A percentile compares a stretch with the other conserved stretches of the same genome.
phyloP scores from a whole-genome alignment of 495 filamentous ascomycete species.

The Xylaria curta region DNA sequence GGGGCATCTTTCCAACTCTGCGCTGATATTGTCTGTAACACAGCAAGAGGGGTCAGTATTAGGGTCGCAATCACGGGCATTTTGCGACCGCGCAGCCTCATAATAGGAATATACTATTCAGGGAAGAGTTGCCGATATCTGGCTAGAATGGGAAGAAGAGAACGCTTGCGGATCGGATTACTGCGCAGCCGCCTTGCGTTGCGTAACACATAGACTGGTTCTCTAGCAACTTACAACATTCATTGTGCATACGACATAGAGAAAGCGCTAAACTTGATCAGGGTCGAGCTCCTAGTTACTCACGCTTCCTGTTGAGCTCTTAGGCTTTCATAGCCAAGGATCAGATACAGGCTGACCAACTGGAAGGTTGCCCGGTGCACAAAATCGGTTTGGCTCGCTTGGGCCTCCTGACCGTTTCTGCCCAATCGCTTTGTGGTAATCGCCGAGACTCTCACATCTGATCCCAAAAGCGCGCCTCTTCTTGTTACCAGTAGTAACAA shows the following conservation, averaged over 20 bases:
- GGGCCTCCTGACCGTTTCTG: slow-evolving; percentile 47
- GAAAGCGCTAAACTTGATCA: slow-evolving; percentile 38
- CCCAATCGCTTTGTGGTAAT: slow-evolving; percentile 42
- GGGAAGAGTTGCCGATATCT: slow-evolving; percentile 39
- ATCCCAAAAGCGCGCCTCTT: slow-evolving; percentile 42
- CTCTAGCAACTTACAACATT: background rate
- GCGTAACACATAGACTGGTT: slow-evolving; percentile 39
- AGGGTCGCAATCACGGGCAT: slow-evolving; percentile 25
- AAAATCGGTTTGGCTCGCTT: slow-evolving; percentile 44
- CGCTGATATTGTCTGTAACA: slow-evolving; percentile 20
- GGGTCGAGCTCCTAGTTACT: slow-evolving; percentile 36
- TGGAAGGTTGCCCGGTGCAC: slow-evolving; percentile 46
- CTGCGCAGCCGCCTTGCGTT: slow-evolving; percentile 41
- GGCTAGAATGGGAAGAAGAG: slow-evolving; percentile 31
- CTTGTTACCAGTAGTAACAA: slow-evolving; percentile 14
- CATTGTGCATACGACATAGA: slow-evolving; percentile 4
- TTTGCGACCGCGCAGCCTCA: slow-evolving; percentile 31
- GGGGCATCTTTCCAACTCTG: slow-evolving; percentile 22
- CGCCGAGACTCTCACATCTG: slow-evolving; percentile 43
- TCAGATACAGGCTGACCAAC: slow-evolving; percentile 45
- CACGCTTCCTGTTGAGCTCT: slow-evolving; percentile 33
- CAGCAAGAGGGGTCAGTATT: slow-evolving; percentile 9
- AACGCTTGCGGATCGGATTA: slow-evolving; percentile 38
- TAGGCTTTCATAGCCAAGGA: slow-evolving; percentile 42
- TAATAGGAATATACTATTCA: slow-evolving; percentile 37